Evolutionary conservation across 179 eudicot species (phyloP), one percentile per base, ranked within the genome.

Genomic region (Sideroxylon spinosum): DNA sequence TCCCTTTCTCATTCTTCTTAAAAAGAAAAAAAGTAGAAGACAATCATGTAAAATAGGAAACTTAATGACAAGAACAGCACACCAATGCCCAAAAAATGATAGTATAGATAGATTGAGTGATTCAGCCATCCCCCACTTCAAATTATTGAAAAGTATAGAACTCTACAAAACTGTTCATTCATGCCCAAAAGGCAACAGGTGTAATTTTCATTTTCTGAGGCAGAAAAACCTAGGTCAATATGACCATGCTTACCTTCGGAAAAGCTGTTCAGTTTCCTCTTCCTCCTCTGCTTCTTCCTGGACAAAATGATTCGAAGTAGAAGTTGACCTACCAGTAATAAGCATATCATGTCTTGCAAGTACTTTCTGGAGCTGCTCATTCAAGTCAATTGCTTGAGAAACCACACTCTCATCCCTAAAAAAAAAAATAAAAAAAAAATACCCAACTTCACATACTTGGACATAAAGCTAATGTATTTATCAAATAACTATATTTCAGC

Each of bases 1-100:
- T 69, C 98, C 98, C 87, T 95, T 95, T 44, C 97, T 86, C 68
- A 90, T 87, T 86, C 98, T 95, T 86, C n/a, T n/a, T n/a, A 22
- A 77, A 60, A 50, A 4, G 60, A 10, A 28, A 77, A 25, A 28
- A 77, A 25, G 3, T 0, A 63, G n/a, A n/a, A n/a, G n/a, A n/a
- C n/a, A n/a, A n/a, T n/a, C n/a, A n/a, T n/a, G 48, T 62, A 67
- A 74, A 19, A 37, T 57, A 17, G 44, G 55, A 71, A 78, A 67
- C n/a, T 25, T n/a, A 1, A 1, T 9, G 8, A 3, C 19, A 25
- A 12, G 9, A 64, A 53, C 60, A 17, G 23, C 56, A 25, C 14
- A 44, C 14, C 57, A 59, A 7, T 46, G 48, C 14, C 8, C 25
- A 37, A 52, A 29, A 8, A 12, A 44, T 14, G 22, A 25, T 25